phyloP scores from a whole-genome alignment of 257 asterid species.

The Solanum etuberosum region DNA sequence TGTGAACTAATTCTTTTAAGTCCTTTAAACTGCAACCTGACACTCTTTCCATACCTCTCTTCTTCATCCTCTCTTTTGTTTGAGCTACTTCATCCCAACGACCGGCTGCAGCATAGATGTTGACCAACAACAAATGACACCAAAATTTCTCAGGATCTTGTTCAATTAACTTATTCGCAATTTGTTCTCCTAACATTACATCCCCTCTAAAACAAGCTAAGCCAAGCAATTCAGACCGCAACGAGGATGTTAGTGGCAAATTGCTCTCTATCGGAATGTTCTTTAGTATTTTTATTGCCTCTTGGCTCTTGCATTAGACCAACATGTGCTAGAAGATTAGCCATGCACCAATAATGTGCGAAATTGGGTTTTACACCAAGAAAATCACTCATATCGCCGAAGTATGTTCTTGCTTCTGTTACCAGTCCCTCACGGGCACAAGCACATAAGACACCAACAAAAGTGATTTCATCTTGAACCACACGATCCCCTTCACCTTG shows the following conservation, averaged over 20 bases:
- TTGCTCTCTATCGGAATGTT: conserved; percentile 24
- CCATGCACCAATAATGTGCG: conserved; percentile 73
- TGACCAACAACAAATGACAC: no score
- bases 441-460: conserved; percentile 58
- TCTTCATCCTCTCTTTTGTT: conserved; percentile 38
- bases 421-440: conserved; percentile 46
- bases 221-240: conserved; percentile 44
- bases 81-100: conserved; percentile 57
- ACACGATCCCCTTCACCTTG: neutral
- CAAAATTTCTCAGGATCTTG: neutral
- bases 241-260: conserved; percentile 23
- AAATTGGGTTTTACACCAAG: conserved; percentile 38
- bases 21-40: conserved; percentile 42
- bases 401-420: conserved; percentile 29
- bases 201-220: conserved; percentile 50
- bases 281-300: conserved; percentile 39
- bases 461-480: conserved; percentile 53
- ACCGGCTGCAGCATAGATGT: conserved; percentile 30
- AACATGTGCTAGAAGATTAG: conserved; percentile 46
- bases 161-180: conserved; percentile 35
- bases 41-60: conserved; percentile 28
- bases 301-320: conserved; percentile 51
- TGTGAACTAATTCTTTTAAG: conserved; percentile 38
- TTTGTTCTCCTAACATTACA: conserved; percentile 25
- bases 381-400: conserved; percentile 33